Percentiles rank a stretch among this genome's conserved stretches.
phyloP scores from a whole-genome alignment of 2,329 filamentous ascomycete species.

The Hortaea werneckii region DNA sequence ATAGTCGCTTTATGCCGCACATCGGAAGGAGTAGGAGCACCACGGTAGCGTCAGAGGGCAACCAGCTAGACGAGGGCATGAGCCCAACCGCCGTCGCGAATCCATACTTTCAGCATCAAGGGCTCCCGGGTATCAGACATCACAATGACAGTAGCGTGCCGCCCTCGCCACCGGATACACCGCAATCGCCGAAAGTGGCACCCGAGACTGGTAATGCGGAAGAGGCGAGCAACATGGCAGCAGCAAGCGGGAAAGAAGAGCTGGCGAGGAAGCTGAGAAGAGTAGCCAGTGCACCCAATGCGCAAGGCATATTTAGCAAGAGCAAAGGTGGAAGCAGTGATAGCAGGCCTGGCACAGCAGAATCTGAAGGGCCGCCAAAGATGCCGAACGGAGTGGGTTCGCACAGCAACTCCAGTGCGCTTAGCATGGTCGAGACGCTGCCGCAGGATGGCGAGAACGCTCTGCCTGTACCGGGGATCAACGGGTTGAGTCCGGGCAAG shows the following conservation, averaged over 20 bases:
- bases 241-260: slow-evolving; percentile 81
- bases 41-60: slow-evolving; percentile 86
- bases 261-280: slow-evolving; percentile 82
- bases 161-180: slow-evolving; percentile 84
- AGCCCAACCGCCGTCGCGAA: slow-evolving; percentile 92
- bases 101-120: slow-evolving; percentile 95
- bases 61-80: slow-evolving; percentile 75
- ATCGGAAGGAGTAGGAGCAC: slow-evolving; percentile 80
- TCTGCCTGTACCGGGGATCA: slow-evolving; percentile 31
- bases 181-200: slow-evolving; percentile 59
- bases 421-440: slow-evolving; percentile 44
- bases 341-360: slow-evolving; percentile 66
- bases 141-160: slow-evolving; percentile 91
- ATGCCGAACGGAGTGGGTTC: slow-evolving; percentile 36
- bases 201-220: slow-evolving; percentile 51
- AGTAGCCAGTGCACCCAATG: slow-evolving; percentile 93
- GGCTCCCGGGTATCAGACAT: slow-evolving; percentile 83
- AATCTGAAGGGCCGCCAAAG: slow-evolving; percentile 70
- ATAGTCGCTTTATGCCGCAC: slow-evolving; percentile 79
- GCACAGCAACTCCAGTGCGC: slow-evolving; percentile 29
- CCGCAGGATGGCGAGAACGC: slow-evolving; percentile 24
- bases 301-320: slow-evolving; percentile 72
- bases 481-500: slow-evolving; percentile 57
- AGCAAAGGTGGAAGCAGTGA: slow-evolving; percentile 37
- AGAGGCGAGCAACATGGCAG: slow-evolving; percentile 49